Percentiles rank a stretch among this genome's conserved stretches.
Conservation (phyloP, 345 rosid genomes). For the Citrus medica region DNA sequence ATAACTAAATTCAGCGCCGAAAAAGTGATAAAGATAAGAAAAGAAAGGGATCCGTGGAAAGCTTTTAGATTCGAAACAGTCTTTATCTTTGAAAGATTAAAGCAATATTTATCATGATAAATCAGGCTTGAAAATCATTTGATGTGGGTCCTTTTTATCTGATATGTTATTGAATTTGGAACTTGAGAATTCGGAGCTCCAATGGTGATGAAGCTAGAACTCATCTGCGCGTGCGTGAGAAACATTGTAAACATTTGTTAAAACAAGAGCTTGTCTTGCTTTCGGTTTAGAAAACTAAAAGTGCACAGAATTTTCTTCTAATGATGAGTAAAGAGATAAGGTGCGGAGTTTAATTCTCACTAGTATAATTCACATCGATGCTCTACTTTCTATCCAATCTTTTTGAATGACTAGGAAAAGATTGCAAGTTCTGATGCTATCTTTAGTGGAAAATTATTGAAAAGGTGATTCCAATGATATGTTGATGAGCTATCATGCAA, state of each 20-base stretch:
- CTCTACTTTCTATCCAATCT: neutral
- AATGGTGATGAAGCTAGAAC: neutral
- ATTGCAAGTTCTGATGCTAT: neutral
- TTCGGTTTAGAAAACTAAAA: slow-evolving; percentile 5
- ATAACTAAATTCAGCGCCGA: neutral
- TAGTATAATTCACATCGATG: neutral
- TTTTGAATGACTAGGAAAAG: neutral
- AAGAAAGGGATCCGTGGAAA: neutral
- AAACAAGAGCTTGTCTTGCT: neutral
- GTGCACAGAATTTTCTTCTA: neutral
- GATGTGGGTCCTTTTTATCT: neutral
- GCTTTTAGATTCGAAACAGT: neutral
- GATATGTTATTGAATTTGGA: neutral
- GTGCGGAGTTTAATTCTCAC: neutral
- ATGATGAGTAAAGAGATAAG: neutral
- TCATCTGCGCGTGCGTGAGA: neutral
- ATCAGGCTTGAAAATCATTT: neutral
- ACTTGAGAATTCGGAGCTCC: neutral
- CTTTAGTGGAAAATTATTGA: neutral
- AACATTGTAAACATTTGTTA: neutral
- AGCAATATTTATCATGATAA: neutral
- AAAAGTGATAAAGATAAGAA: neutral
- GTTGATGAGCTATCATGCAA: neutral
- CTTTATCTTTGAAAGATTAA: neutral
- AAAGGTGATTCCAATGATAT: neutral